phyloP scores from a whole-genome alignment of 805 yeast species.

The Blastobotrys mokoenaii region DNA sequence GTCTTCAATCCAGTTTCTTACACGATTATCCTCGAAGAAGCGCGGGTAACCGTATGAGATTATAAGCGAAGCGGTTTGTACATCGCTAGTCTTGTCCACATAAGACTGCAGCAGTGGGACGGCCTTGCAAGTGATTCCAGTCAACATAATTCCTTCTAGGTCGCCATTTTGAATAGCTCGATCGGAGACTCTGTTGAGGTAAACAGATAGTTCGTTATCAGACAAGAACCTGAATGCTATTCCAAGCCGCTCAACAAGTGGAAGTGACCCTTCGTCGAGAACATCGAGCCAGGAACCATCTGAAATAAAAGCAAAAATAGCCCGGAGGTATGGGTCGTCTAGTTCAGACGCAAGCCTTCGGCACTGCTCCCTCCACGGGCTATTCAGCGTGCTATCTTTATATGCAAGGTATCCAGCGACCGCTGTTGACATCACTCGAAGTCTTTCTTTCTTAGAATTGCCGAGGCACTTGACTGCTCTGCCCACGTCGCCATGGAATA shows the following conservation, averaged over 20 bases:
- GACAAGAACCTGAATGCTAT: slow-evolving; percentile 81
- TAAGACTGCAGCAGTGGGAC: slow-evolving; percentile 75
- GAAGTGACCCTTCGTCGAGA: slow-evolving; percentile 78
- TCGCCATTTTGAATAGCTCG: slow-evolving; percentile 73
- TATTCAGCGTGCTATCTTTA: slow-evolving; percentile 45
- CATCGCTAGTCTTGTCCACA: slow-evolving; percentile 81
- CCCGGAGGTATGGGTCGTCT: slow-evolving; percentile 81
- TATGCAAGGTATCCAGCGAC: slow-evolving; percentile 82
- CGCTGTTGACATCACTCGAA: slow-evolving; percentile 82
- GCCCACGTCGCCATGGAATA: slow-evolving; percentile 80
- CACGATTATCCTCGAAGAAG: slow-evolving; percentile 65
- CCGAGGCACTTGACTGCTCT: slow-evolving; percentile 75
- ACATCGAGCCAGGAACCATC: slow-evolving; percentile 97
- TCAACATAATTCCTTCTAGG: slow-evolving; percentile 78
- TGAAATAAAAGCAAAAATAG: slow-evolving; percentile 86
- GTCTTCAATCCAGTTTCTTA: slow-evolving; percentile 68
- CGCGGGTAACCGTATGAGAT: slow-evolving; percentile 77
- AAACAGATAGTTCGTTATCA: slow-evolving; percentile 64
- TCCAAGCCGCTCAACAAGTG: slow-evolving; percentile 81
- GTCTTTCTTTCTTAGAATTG: slow-evolving; percentile 59
- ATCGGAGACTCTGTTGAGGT: slow-evolving; percentile 60
- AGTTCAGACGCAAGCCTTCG: slow-evolving; percentile 80
- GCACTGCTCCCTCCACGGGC: slow-evolving; percentile 91
- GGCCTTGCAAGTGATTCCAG: slow-evolving; percentile 87
- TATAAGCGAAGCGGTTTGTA: slow-evolving; percentile 83